Percentiles rank a stretch among this genome's conserved stretches.
Conservation (phyloP, 805 yeast genomes). For the Metschnikowia kunwiensis region DNA sequence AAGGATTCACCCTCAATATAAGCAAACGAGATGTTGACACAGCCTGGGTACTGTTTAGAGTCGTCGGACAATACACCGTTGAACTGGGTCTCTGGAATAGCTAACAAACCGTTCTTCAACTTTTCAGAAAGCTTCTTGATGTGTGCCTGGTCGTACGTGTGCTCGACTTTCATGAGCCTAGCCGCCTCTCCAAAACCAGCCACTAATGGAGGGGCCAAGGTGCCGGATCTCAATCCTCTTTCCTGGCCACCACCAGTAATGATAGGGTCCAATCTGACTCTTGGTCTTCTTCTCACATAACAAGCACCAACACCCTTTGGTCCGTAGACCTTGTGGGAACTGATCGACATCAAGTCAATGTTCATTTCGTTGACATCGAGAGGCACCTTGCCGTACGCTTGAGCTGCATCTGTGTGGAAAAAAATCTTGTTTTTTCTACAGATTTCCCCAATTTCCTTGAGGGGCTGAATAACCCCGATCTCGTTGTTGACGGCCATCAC, state of each 20-base stretch:
- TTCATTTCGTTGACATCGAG: slow-evolving; percentile 91
- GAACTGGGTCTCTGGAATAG: slow-evolving; percentile 83
- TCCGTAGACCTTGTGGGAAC: slow-evolving; percentile 96
- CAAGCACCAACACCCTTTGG: slow-evolving; percentile 98
- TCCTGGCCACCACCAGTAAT: slow-evolving; percentile 99
- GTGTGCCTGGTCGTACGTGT: slow-evolving; percentile 68
- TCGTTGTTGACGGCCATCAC: slow-evolving; percentile 98
- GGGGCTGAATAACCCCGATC: slow-evolving; percentile 95
- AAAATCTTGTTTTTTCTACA: slow-evolving; percentile 87
- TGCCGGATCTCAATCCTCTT: slow-evolving; percentile 95
- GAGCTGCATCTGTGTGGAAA: slow-evolving; percentile 98
- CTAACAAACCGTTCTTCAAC: slow-evolving; percentile 66
- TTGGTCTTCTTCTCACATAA: slow-evolving; percentile 93
- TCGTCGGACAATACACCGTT: slow-evolving; percentile 73
- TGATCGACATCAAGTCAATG: slow-evolving; percentile 88
- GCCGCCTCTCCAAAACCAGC: slow-evolving; percentile 98
- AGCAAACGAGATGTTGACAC: slow-evolving; percentile 95
- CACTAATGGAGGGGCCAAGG: slow-evolving; percentile 93
- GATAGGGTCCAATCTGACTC: slow-evolving; percentile 93
- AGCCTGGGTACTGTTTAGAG: slow-evolving; percentile 67
- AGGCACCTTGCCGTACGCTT: slow-evolving; percentile 92
- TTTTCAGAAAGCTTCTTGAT: slow-evolving; percentile 69
- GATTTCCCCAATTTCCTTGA: slow-evolving; percentile 86
- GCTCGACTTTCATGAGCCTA: slow-evolving; percentile 71
- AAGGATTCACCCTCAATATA: slow-evolving; percentile 97